A percentile compares a stretch with the other conserved stretches of the same genome.
Conservation (phyloP, 2,329 filamentous ascomycete genomes). For the Emergomyces orientalis region DNA sequence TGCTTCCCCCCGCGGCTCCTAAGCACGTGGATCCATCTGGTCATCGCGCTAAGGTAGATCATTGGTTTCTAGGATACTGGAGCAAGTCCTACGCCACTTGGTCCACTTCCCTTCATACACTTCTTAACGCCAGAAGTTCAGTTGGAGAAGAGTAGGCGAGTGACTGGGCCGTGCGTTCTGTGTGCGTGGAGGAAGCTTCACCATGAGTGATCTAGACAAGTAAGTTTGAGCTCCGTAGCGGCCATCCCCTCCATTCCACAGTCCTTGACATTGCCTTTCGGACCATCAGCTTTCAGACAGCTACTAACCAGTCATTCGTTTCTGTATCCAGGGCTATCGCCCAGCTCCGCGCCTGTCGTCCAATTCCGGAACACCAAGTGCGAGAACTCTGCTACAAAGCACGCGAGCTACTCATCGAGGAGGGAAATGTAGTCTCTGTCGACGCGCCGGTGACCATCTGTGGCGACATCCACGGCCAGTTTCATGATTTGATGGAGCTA, state of each 20-base stretch:
- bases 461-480: constrained; percentile 96
- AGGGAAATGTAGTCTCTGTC: constrained; percentile 98
- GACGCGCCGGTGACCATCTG: constrained; percentile 95
- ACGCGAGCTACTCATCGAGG: constrained; percentile 97
- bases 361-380: constrained; percentile 91
- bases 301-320: constrained; percentile 13
- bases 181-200: constrained; percentile 22
- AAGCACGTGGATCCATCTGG: neutral
- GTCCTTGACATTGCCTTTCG: neutral
- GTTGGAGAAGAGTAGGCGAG: neutral
- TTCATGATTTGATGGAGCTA: constrained; percentile 98
- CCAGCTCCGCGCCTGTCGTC: constrained; percentile 88
- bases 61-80: neutral
- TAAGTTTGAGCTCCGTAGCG: constrained; percentile 35
- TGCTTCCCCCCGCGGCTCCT: neutral
- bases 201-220: constrained; percentile 92
- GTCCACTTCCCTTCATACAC: neutral
- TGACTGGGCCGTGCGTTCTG: constrained; percentile 3
- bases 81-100: neutral
- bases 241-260: neutral
- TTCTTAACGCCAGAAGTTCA: neutral
- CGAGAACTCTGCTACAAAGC: constrained; percentile 97
- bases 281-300: neutral
- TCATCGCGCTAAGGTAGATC: neutral
- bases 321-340: constrained; percentile 65